Percentiles rank a stretch among this genome's conserved stretches.
phyloP scores from a whole-genome alignment of 176 grass and related monocot species.

The Triticum urartu region DNA sequence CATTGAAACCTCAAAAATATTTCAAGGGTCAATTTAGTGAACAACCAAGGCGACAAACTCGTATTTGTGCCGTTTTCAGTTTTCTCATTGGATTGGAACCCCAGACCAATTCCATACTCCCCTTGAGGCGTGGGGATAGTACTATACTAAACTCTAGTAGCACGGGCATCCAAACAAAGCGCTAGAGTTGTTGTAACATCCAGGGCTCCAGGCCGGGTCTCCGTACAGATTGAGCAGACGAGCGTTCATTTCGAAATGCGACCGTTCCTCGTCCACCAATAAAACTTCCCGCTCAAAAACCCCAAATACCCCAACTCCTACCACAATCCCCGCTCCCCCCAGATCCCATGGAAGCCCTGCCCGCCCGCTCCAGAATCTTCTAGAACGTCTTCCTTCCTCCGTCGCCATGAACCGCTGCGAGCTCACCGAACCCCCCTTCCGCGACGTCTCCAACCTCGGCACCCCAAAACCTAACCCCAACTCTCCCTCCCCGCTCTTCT shows the following conservation, averaged over 20 bases:
- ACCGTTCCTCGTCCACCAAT: slow-evolving; percentile 11
- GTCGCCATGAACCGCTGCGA: slow-evolving; percentile 37
- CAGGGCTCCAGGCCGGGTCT: neutral
- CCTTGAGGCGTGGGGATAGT: too few species aligned
- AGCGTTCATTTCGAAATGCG: slow-evolving; percentile 34
- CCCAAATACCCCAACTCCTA: neutral
- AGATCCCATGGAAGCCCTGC: neutral
- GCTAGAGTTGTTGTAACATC: too few species aligned
- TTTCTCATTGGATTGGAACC: too few species aligned
- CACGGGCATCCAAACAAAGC: too few species aligned
- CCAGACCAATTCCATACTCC: too few species aligned
- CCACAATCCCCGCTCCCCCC: neutral
- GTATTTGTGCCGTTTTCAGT: too few species aligned
- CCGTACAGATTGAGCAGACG: neutral
- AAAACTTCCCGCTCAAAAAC: slow-evolving; percentile 25
- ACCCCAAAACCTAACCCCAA: slow-evolving; percentile 42
- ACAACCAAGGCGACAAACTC: too few species aligned
- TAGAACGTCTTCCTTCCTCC: neutral
- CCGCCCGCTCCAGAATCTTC: slow-evolving; percentile 2
- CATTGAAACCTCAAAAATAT: too few species aligned
- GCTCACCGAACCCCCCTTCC: slow-evolving; percentile 17
- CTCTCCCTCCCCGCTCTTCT: slow-evolving; percentile 32
- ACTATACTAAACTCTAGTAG: too few species aligned
- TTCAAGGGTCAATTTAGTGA: too few species aligned
- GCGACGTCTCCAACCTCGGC: slow-evolving; percentile 63